Conservation (phyloP, 106 monocot genomes). For the Platanthera guangdongensis region DNA sequence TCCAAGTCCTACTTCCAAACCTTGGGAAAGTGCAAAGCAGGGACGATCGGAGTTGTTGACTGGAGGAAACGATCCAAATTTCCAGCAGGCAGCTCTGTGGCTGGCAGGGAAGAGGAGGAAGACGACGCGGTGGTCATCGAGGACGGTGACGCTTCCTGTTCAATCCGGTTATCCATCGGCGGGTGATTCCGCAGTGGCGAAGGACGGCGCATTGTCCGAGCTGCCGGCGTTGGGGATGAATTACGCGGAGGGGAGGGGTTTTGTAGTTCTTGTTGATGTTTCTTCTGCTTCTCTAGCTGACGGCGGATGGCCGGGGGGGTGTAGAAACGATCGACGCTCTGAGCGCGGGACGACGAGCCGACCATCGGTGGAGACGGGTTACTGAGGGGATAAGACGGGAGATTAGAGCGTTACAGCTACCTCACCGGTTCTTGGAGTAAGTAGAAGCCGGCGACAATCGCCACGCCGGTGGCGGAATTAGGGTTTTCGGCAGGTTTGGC, state of each 20-base stretch:
- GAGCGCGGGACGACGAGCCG: slow-evolving; percentile 30
- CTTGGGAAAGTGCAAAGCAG: slow-evolving; percentile 43
- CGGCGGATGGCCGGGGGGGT: slow-evolving; percentile 32
- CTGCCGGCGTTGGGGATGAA: slow-evolving; percentile 3
- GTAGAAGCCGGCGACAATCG: neutral
- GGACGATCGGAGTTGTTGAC: slow-evolving; percentile 56
- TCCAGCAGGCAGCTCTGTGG: slow-evolving; percentile 15
- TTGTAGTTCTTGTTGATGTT: slow-evolving; percentile 28
- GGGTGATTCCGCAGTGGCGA: neutral
- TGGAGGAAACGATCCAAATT: slow-evolving; percentile 69
- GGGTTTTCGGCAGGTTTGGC: slow-evolving; percentile 8
- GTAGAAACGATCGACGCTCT: slow-evolving; percentile 67
- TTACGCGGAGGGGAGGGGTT: slow-evolving; percentile 6
- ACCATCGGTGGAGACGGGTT: slow-evolving; percentile 26
- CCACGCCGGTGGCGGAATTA: slow-evolving; percentile 6
- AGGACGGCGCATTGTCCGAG: slow-evolving; percentile 1
- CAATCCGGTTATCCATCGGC: slow-evolving; percentile 25
- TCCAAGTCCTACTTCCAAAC: slow-evolving; percentile 13
- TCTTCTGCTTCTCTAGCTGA: slow-evolving; percentile 34
- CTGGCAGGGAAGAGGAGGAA: slow-evolving; percentile 17
- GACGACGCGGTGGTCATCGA: slow-evolving; percentile 46
- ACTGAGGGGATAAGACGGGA: slow-evolving; percentile 25
- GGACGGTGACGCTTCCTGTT: slow-evolving; percentile 51
- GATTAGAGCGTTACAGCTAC: neutral
- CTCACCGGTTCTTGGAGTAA: neutral